phyloP scores from a whole-genome alignment of 805 yeast genomes.

The Nakazawaea siamensis region DNA sequence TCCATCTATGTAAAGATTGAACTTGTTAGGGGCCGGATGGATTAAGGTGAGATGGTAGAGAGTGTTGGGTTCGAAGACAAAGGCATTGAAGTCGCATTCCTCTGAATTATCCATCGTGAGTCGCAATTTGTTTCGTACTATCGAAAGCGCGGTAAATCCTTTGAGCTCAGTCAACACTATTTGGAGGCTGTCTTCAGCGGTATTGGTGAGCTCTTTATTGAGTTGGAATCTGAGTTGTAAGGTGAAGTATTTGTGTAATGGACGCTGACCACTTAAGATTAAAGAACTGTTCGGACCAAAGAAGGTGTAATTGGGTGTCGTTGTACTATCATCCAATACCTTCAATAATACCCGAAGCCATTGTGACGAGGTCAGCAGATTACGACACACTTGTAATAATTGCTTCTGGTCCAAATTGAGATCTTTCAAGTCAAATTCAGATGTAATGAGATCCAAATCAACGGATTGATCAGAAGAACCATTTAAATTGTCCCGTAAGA shows the following conservation, averaged over 20 bases:
- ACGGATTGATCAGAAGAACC: no score
- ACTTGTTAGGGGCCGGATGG: slow-evolving; percentile 20
- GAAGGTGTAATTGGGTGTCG: slow-evolving; percentile 2
- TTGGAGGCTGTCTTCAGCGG: not conserved
- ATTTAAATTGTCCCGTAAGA: no score
- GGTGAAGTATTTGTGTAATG: slow-evolving; percentile 17
- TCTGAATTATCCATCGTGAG: not conserved
- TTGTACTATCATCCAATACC: slow-evolving; percentile 3
- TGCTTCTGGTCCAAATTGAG: slow-evolving; percentile 2
- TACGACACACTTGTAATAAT: slow-evolving; percentile 1
- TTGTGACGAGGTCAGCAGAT: slow-evolving; percentile 1
- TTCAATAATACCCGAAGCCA: slow-evolving; percentile 5
- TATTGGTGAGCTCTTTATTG: no score
- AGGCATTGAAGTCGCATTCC: slow-evolving; percentile 17
- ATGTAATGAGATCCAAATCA: no score
- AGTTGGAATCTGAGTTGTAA: slow-evolving; percentile 31
- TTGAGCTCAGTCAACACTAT: not conserved
- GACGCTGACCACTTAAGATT: not conserved
- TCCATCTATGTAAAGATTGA: slow-evolving; percentile 42
- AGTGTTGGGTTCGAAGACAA: slow-evolving; percentile 17
- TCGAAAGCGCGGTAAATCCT: not conserved
- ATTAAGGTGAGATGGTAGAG: slow-evolving; percentile 20
- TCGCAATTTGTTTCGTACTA: not conserved
- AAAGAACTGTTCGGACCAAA: not conserved
- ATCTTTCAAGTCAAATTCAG: no score